These are phyloP conservation scores for Friedmanniomyces endolithicus DNA, from an alignment of 495 filamentous ascomycete genomes.

Conservation along the genomic window DNA sequence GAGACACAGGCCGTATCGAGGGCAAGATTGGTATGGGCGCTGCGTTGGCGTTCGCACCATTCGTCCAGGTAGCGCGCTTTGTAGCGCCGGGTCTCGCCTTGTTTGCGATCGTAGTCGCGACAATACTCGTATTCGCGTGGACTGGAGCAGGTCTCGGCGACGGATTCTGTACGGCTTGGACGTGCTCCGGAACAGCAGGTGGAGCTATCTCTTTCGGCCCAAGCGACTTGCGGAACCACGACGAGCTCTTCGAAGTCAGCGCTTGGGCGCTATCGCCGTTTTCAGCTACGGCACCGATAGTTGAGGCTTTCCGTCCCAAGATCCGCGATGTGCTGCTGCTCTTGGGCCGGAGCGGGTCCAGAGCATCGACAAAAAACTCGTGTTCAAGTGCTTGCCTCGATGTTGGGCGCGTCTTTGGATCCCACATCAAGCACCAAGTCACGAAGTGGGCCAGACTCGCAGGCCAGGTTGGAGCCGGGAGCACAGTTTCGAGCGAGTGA, in stretches of 20 bases:
- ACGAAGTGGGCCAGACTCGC: conserved; percentile 78
- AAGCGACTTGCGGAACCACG: conserved; percentile 91
- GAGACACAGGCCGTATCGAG: conserved; percentile 89
- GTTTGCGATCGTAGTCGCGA: conserved; percentile 20
- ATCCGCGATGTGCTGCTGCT: conserved; percentile 67
- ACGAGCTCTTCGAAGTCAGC: conserved; percentile 63
- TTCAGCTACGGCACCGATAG: conserved; percentile 53
- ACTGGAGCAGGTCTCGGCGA: conserved; percentile 46
- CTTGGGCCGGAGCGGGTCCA: conserved; percentile 85
- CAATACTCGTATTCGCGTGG: conserved; percentile 39
- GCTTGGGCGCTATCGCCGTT: conserved; percentile 50
- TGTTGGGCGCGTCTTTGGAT: conserved; percentile 88
- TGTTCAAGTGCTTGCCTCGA: conserved; percentile 84
- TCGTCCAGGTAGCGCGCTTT: conserved; percentile 84
- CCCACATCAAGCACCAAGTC: conserved; percentile 99
- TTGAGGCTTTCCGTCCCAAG: conserved; percentile 77
- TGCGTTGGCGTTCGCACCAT: conserved; percentile 55
- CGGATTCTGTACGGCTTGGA: conserved; percentile 19
- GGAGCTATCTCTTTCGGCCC: conserved; percentile 52
- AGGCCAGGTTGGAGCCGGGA: conserved; percentile 86
- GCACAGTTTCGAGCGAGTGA: conserved; percentile 88
- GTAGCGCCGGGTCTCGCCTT: conserved; percentile 49
- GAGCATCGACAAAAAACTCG: conserved; percentile 91
- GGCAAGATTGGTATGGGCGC: conserved; percentile 97
- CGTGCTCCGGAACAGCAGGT: conserved; percentile 39